Conservation (phyloP, 306 rosid species). For the Crotalaria pallida region DNA sequence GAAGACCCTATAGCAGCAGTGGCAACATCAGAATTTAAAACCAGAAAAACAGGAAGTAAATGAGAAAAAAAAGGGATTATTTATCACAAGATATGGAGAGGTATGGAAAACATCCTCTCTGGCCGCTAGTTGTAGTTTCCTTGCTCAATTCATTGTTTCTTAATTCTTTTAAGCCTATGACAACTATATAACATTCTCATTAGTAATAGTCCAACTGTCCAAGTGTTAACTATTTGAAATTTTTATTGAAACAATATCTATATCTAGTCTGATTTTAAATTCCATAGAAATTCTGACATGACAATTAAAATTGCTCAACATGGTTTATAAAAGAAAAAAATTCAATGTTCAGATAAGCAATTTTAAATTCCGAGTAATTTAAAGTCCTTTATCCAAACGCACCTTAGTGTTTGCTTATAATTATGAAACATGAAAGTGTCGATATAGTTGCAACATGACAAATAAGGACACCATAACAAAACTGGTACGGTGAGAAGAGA, state of each 20-base stretch:
- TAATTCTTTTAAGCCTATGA: slow-evolving; percentile 58
- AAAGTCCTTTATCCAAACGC: too few species aligned
- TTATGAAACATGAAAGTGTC: neutral
- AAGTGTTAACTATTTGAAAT: too few species aligned
- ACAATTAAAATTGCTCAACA: too few species aligned
- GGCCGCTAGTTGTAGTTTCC: too few species aligned
- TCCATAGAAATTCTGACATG: too few species aligned
- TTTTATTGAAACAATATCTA: too few species aligned
- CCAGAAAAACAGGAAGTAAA: neutral
- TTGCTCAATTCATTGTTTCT: slow-evolving; percentile 26
- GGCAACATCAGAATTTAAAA: slow-evolving; percentile 8
- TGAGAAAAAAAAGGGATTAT: neutral
- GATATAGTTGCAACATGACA: neutral
- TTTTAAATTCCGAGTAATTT: too few species aligned
- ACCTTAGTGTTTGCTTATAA: neutral
- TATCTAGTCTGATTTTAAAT: too few species aligned
- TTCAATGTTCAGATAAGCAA: too few species aligned
- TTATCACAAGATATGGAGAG: neutral
- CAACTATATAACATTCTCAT: neutral
- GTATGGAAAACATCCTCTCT: too few species aligned
- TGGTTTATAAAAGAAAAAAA: too few species aligned
- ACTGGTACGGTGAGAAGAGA: neutral
- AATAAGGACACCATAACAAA: neutral
- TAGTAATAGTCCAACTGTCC: neutral
- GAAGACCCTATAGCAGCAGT: slow-evolving; percentile 56